These are phyloP conservation scores for Neurospora sp. DNA, from an alignment of 495 filamentous ascomycete genomes.

Conservation along the genomic window DNA sequence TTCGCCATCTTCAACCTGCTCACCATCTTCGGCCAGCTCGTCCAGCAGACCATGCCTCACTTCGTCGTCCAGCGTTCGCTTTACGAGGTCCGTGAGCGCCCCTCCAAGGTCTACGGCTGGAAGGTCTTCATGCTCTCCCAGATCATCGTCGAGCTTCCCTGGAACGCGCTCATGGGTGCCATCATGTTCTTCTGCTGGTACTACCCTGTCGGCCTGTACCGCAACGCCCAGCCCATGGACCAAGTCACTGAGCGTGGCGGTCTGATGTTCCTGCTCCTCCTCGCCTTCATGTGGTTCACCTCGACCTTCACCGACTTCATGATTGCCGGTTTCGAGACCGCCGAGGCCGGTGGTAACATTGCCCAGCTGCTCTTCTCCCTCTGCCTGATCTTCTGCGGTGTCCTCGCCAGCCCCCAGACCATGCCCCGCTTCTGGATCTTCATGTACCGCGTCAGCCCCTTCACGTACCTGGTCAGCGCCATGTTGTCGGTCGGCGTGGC, in stretches of 20 bases:
- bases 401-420: conserved; percentile 50
- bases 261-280: conserved; percentile 55
- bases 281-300: conserved; percentile 58
- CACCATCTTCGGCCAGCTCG: conserved; percentile 63
- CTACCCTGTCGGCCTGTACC: conserved; percentile 68
- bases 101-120: conserved; percentile 76
- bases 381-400: conserved; percentile 63
- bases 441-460: conserved; percentile 70
- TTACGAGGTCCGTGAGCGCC: conserved; percentile 79
- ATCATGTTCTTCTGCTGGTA: conserved; percentile 70
- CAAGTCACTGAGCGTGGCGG: conserved; percentile 48
- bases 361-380: conserved; percentile 58
- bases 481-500: conserved; percentile 54
- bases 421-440: conserved; percentile 76
- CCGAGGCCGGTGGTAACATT: conserved; percentile 55
- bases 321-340: conserved; percentile 55
- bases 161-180: conserved; percentile 59
- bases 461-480: conserved; percentile 58
- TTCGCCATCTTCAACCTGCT: conserved; percentile 79
- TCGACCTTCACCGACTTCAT: conserved; percentile 61
- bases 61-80: conserved; percentile 68
- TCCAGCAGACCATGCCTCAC: conserved; percentile 78
- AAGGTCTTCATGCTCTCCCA: conserved; percentile 71
- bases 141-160: conserved; percentile 65
- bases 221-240: conserved; percentile 52